Evolutionary conservation across 2,329 filamentous ascomycete species (phyloP).

Genomic region (Stagonosporopsis vannaccii): DNA sequence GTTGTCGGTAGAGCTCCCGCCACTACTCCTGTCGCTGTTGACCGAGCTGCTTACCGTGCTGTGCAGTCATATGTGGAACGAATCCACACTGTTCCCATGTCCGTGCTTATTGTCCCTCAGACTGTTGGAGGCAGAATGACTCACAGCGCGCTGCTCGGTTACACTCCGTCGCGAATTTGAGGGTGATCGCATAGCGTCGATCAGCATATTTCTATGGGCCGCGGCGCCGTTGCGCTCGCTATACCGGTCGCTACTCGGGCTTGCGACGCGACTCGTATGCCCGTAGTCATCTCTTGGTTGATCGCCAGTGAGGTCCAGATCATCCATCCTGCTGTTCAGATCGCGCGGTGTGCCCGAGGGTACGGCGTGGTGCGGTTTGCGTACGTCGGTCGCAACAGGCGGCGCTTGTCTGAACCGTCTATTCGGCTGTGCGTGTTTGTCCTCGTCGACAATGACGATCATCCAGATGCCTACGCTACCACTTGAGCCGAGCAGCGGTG

Average conservation of each 20-base stretch:
- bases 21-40: not conserved
- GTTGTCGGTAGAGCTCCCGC: conserved; percentile 3
- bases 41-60: conserved; percentile 3
- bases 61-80: conserved; percentile 14
- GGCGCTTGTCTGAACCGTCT: conserved; percentile 43
- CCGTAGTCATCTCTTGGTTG: not conserved
- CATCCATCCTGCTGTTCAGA: conserved; percentile 10
- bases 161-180: not conserved
- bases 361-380: conserved; percentile 16
- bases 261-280: not conserved
- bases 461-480: conserved; percentile 79
- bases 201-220: conserved; percentile 6
- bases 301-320: conserved; percentile 14
- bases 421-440: conserved; percentile 30
- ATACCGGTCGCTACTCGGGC: conserved; percentile 2
- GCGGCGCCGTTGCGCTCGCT: conserved; percentile 4
- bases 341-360: conserved; percentile 2
- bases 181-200: conserved; percentile 8
- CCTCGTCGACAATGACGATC: conserved; percentile 73
- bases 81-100: conserved; percentile 7
- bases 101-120: conserved; percentile 1
- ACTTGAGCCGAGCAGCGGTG: conserved; percentile 71
- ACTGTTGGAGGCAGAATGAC: conserved; percentile 1
- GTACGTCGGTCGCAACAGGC: conserved; percentile 38
- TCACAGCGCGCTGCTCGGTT: conserved; percentile 1